Conservation (phyloP, 2,329 filamentous ascomycete genomes). For the Aspergillus pseudonomiae region DNA sequence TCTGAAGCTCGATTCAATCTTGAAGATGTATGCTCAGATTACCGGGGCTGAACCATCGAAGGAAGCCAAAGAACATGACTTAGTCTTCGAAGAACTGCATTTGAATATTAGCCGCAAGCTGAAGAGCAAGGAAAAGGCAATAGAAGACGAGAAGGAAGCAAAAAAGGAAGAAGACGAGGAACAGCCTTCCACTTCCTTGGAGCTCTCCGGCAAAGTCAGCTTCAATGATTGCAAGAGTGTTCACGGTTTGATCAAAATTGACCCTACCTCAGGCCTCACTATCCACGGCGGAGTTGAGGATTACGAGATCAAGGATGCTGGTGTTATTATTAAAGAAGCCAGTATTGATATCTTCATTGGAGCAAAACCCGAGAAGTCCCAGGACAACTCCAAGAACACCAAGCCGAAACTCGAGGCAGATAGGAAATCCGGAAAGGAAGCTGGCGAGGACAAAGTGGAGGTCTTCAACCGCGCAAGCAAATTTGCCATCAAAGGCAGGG, state of each 20-base stretch:
- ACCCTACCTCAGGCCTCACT: not conserved
- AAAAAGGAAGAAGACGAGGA: not conserved
- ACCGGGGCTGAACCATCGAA: not conserved
- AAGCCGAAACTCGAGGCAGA: not conserved
- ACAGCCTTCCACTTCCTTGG: not conserved
- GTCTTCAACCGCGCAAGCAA: not conserved
- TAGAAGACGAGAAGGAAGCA: not conserved
- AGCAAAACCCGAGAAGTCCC: not conserved
- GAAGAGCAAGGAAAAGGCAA: not conserved
- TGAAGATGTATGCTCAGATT: not conserved
- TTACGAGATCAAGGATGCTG: not conserved
- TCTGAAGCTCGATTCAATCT: not conserved
- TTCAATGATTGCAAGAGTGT: slow-evolving; percentile 2
- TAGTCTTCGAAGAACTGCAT: not conserved
- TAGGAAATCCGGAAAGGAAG: not conserved
- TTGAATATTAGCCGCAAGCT: not conserved
- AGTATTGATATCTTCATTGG: not conserved
- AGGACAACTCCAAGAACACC: not conserved
- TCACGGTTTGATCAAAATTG: not conserved
- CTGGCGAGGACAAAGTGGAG: not conserved
- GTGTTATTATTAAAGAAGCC: not conserved
- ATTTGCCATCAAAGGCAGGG: slow-evolving; percentile 1
- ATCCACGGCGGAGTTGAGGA: not conserved
- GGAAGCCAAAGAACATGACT: not conserved
- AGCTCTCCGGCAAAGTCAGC: slow-evolving; percentile 3